A percentile compares a stretch with the other conserved stretches of the same genome.
Evolutionary conservation across 768 basidiomycete genomes (phyloP).

Genomic region (Calocybe gangraenosa): DNA sequence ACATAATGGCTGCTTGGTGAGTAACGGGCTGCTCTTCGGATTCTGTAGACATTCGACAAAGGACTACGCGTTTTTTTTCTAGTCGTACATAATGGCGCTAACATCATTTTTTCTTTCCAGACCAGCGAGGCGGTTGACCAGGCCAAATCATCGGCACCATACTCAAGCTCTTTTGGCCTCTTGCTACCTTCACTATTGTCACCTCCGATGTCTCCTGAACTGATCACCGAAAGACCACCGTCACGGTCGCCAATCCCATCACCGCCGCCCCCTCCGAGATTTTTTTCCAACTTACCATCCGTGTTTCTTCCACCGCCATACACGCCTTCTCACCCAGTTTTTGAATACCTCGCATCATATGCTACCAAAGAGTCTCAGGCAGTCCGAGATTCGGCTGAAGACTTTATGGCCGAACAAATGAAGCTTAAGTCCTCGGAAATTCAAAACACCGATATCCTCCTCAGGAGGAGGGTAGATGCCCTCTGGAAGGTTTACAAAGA

Average conservation of each 20-base stretch:
- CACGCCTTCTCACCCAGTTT: conserved; percentile 69
- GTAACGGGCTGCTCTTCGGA: conserved; percentile 24
- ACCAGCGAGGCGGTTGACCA: conserved; percentile 31
- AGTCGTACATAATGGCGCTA: conserved; percentile 1
- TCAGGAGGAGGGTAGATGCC: conserved; percentile 54
- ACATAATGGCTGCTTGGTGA: conserved; percentile 60
- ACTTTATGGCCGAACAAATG: conserved; percentile 48
- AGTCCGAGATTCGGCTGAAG: conserved; percentile 54
- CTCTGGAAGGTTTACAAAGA: conserved; percentile 61
- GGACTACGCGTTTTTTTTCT: conserved; percentile 7
- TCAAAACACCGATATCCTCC: conserved; percentile 46
- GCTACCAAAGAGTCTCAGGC: conserved; percentile 53
- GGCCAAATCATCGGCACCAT: conserved; percentile 36
- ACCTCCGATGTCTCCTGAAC: conserved; percentile 22
- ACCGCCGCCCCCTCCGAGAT: conserved; percentile 27
- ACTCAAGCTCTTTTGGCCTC: conserved; percentile 43
- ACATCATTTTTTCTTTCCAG: conserved; percentile 24
- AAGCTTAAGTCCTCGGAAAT: conserved; percentile 53
- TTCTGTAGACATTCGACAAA: neutral
- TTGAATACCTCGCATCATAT: conserved; percentile 56
- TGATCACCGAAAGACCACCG: conserved; percentile 21
- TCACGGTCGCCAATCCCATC: conserved; percentile 22
- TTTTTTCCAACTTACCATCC: conserved; percentile 52
- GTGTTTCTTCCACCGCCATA: conserved; percentile 76
- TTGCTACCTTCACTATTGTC: conserved; percentile 33